Evolutionary conservation across 2,329 filamentous ascomycete species (phyloP), one percentile per base, ranked within the genome.

Genomic region (Epichloe gansuensis): DNA sequence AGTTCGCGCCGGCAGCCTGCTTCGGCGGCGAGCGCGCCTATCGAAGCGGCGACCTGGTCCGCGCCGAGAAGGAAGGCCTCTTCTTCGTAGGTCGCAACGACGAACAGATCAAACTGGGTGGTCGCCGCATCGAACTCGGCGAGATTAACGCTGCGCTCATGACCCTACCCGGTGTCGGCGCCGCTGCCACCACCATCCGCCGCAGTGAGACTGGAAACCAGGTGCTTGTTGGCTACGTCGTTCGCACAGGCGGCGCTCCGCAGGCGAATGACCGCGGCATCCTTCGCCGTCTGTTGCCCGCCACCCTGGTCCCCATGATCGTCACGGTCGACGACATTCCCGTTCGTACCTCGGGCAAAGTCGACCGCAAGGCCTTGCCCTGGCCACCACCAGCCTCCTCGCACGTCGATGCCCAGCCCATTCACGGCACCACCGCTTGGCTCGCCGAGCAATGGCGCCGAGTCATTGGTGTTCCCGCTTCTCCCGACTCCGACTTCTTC

Each of bases 81-180:
- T 39, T 60, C 25, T 61, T 59, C 25, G 47, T 61, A 13, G 60
- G 62, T 25, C 59, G 61, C 5, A 60, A 60, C 36, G 61, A 64
- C 45, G 49, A 58, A n/a, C 60, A 64, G 47, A 59, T 63, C 51
- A 64, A 64, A 54, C 55, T 64, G 23, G 59, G 58, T 4, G 61
- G 63, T 1, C 59, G 62, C 4, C 57, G 62, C 27, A 51, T 62
- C 21, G 63, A 64, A 51, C 58, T 61, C 1, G 61, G 57, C 25
- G 62, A 64, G 42, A 56, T 64, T 43, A 59, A 64, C 40, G 53
- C 56, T 21, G 57, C 54, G 11, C 49, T 62, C 15, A 50, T 57
- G 50, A 56, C 51, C 2, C 52, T 59, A 1, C 56, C 58, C 3
- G 58, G 57, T 7, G 56, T 59, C n/a, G 51, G 47, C 42, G 56